Percentiles rank a stretch among this genome's conserved stretches.
Evolutionary conservation across 208 protist genomes (phyloP).

Genomic region (Leptomonas seymouri): DNA sequence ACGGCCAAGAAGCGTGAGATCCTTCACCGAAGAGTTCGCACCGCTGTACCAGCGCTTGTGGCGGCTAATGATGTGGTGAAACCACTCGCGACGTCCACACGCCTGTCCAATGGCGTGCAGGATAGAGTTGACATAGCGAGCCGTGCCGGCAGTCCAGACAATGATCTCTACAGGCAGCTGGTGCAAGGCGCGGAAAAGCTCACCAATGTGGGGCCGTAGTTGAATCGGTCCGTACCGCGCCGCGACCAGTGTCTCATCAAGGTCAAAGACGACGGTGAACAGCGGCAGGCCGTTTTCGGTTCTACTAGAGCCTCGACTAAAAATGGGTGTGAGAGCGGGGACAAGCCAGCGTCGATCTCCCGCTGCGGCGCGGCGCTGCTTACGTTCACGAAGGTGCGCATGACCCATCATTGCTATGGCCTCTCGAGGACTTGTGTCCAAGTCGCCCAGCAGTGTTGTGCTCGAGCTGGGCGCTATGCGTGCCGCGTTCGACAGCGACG

Average conservation of each 20-base stretch:
- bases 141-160: constrained; percentile 68
- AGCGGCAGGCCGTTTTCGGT: constrained; percentile 5
- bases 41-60: constrained; percentile 66
- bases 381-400: constrained; percentile 6
- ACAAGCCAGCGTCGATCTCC: constrained; percentile 24
- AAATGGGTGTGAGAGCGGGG: constrained; percentile 7
- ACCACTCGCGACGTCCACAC: constrained; percentile 62
- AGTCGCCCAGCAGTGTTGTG: constrained; percentile 10
- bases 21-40: constrained; percentile 50
- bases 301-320: background rate
- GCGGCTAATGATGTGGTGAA: constrained; percentile 80
- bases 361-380: constrained; percentile 1
- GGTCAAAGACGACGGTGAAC: constrained; percentile 77
- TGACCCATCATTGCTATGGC: background rate
- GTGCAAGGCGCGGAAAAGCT: constrained; percentile 55
- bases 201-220: constrained; percentile 53
- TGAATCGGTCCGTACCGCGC: constrained; percentile 62
- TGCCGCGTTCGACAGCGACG: constrained; percentile 7
- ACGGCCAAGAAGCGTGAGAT: constrained; percentile 60
- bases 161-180: constrained; percentile 74
- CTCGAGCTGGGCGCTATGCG: constrained; percentile 28
- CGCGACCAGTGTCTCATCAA: constrained; percentile 82
- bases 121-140: constrained; percentile 74
- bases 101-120: constrained; percentile 48
- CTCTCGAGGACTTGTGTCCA: constrained; percentile 17